Evolutionary conservation across 257 asterid species (phyloP), one percentile per base, ranked within the genome.

Genomic region (Forsythia viridissima): DNA sequence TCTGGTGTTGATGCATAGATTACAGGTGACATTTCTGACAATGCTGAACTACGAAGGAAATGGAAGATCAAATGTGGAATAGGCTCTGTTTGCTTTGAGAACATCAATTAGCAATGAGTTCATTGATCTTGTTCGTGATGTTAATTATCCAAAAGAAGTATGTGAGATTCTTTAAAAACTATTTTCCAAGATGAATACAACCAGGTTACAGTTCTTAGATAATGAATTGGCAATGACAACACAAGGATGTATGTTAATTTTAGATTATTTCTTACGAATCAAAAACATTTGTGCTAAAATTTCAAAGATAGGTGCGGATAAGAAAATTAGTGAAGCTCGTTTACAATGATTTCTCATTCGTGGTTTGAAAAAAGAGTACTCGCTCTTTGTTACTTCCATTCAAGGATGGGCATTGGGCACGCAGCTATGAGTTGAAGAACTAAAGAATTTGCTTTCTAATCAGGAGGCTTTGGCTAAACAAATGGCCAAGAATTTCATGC

Each of bases 221-320:
- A 24, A 24, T 24, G 24, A 24, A 24, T 24, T 24, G 24, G 24
- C 34, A 30, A 30, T 40, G 16, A 8, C 41, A 38, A 39, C 24
- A 74, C 65, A 67, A 52, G 76, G 70, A 63, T 59, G 43, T 73
- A 67, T 67, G 70, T 80, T 61, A 55, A 67, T 80, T 55, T 38
- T 16, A 16, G 9, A 48, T 34, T 51, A 72, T 42, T 74, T 74
- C 43, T 65, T 80, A 4, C 5, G 61, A 16, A 40, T 73, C 9
- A 73, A 80, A 63, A 73, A 11, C 11, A 20, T 51, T 4, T 80
- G 76, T 74, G 44, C 52, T 74, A 34, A 80, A 80, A 79, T 68
- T 48, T 74, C 34, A 51, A 46, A 69, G 46, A 8, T 74, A 46
- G 72, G 74, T 46, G 0, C 30, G 6, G 51, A 37, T 57, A 41